These are phyloP conservation scores for Suillus decipiens DNA, from an alignment of 768 basidiomycete species.

Conservation along the genomic window DNA sequence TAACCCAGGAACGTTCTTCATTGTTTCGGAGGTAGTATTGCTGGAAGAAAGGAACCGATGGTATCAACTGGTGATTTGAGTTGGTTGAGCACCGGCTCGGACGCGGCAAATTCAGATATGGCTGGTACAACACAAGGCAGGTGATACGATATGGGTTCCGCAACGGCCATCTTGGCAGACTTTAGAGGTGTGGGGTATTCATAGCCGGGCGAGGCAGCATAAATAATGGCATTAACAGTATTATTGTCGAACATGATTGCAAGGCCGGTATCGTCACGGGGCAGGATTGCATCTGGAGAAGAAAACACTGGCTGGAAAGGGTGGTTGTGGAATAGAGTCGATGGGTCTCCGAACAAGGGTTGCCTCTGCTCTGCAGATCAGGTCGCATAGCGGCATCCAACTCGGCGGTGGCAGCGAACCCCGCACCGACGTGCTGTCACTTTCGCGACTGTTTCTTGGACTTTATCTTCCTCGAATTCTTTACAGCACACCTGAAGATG, in stretches of 20 bases:
- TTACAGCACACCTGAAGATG: slow-evolving; percentile 50
- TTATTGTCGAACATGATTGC: slow-evolving; percentile 24
- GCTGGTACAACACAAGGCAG: slow-evolving; percentile 82
- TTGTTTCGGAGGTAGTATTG: slow-evolving; percentile 64
- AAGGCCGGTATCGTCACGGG: slow-evolving; percentile 26
- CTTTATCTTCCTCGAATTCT: slow-evolving; percentile 34
- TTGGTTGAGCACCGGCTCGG: slow-evolving; percentile 89
- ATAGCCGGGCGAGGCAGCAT: slow-evolving; percentile 41
- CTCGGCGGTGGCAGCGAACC: slow-evolving; percentile 53
- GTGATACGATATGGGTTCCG: slow-evolving; percentile 31
- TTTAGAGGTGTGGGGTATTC: slow-evolving; percentile 19
- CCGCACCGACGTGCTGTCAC: slow-evolving; percentile 41
- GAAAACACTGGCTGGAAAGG: slow-evolving; percentile 25
- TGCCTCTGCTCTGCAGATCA: slow-evolving; percentile 71
- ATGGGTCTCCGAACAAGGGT: slow-evolving; percentile 54
- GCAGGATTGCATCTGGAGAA: slow-evolving; percentile 28
- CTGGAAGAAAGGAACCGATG: slow-evolving; percentile 79
- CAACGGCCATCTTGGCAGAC: slow-evolving; percentile 33
- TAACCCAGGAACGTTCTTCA: slow-evolving; percentile 71
- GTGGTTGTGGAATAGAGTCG: slow-evolving; percentile 27
- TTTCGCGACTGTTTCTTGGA: slow-evolving; percentile 32
- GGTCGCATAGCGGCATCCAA: slow-evolving; percentile 45
- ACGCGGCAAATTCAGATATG: slow-evolving; percentile 65
- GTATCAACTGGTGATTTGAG: slow-evolving; percentile 90
- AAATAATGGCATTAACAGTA: slow-evolving; percentile 40